phyloP scores from a whole-genome alignment of 2,329 filamentous ascomycete species.

The Paecilomyces fulvus region DNA sequence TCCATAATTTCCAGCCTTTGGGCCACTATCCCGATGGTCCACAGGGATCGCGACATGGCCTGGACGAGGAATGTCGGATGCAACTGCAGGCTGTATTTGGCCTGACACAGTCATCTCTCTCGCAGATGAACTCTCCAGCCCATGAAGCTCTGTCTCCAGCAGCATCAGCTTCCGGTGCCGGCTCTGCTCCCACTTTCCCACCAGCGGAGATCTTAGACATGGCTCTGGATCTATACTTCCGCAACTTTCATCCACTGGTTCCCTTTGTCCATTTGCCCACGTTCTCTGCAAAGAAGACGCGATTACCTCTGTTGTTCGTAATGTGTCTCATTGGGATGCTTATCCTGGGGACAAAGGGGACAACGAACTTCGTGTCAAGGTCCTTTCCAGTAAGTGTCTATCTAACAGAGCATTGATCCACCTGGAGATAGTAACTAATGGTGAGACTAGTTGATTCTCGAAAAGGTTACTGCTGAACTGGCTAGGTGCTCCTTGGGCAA shows the following conservation, averaged over 20 bases:
- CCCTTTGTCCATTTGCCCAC: constrained; percentile 48
- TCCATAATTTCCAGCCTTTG: constrained; percentile 13
- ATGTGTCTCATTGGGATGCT: constrained; percentile 48
- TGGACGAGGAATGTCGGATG: constrained; percentile 36
- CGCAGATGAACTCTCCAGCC: constrained; percentile 11
- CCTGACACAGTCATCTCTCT: constrained; percentile 11
- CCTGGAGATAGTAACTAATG: background rate
- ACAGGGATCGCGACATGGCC: constrained; percentile 25
- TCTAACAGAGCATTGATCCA: constrained; percentile 4
- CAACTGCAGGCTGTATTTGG: constrained; percentile 32
- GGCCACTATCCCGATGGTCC: constrained; percentile 13
- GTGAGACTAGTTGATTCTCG: constrained; percentile 18
- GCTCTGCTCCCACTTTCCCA: constrained; percentile 32
- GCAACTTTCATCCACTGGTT: constrained; percentile 45
- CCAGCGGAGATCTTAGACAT: constrained; percentile 48
- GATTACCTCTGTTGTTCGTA: constrained; percentile 39
- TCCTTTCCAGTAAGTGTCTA: constrained; percentile 33
- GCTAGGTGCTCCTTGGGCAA: constrained; percentile 33
- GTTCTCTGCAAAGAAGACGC: constrained; percentile 42
- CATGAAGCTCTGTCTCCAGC: constrained; percentile 11
- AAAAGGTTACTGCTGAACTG: constrained; percentile 36
- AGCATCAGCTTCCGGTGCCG: constrained; percentile 13
- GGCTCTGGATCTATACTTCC: constrained; percentile 46
- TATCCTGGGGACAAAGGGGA: constrained; percentile 44
- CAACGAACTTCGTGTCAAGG: constrained; percentile 41